Evolutionary conservation across 495 filamentous ascomycete genomes (phyloP).

Genomic region (Tuber magnatum): DNA sequence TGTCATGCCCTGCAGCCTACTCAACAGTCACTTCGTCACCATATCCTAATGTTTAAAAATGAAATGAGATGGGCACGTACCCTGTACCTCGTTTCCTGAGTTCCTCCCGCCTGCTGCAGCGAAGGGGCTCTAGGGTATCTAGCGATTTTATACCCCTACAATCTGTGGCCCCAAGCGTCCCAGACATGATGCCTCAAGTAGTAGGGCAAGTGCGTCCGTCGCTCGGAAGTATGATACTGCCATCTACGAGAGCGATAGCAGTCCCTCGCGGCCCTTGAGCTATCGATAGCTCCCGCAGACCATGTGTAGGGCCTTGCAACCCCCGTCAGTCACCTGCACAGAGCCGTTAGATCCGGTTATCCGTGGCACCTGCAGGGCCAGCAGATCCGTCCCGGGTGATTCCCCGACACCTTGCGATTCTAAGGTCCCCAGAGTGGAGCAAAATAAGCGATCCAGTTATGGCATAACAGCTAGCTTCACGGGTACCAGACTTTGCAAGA

Average conservation of each 20-base stretch:
- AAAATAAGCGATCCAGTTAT: not conserved
- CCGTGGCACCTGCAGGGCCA: not conserved
- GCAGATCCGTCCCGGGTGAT: not conserved
- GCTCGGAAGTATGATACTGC: not conserved
- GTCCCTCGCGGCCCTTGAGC: not conserved
- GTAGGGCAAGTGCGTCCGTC: not conserved
- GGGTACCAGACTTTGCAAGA: not conserved
- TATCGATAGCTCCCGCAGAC: not conserved
- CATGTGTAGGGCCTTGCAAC: not conserved
- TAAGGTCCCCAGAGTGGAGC: not conserved
- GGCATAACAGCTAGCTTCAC: not conserved
- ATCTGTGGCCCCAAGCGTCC: not conserved
- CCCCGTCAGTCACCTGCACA: not conserved
- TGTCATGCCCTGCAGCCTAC: not conserved
- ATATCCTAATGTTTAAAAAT: not conserved
- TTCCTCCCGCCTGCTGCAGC: not conserved
- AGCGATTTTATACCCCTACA: not conserved
- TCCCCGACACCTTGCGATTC: not conserved
- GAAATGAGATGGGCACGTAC: not conserved
- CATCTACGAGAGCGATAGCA: not conserved
- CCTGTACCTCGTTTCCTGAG: not conserved
- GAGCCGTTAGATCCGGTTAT: not conserved
- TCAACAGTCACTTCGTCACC: not conserved
- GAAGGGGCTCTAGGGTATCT: not conserved
- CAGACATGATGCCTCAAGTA: not conserved